A percentile compares a stretch with the other conserved stretches of the same genome.
Evolutionary conservation across 371 early-diverging fungal genomes (phyloP).

Genomic region (Zychaea mexicana): DNA sequence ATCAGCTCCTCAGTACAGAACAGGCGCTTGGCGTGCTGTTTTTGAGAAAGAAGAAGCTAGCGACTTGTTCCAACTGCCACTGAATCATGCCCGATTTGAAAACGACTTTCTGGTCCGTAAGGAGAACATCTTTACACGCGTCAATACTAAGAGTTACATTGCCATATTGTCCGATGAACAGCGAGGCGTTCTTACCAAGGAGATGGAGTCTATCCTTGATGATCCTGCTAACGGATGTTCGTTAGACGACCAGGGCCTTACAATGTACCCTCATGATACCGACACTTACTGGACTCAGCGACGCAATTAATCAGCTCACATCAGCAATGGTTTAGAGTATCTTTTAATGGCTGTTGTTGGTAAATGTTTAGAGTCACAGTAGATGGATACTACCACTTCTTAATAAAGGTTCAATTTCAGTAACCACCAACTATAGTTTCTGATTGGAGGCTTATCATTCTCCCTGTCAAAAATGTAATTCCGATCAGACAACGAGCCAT

Average conservation of each 20-base stretch:
- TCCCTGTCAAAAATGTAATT: neutral
- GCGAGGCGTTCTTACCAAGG: slow-evolving; percentile 17
- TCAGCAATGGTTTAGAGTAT: too few relatives aligned
- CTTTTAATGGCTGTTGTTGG: too few relatives aligned
- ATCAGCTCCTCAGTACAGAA: slow-evolving; percentile 40
- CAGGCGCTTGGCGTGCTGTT: slow-evolving; percentile 35
- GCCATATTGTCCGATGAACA: slow-evolving; percentile 29
- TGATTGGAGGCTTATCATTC: neutral
- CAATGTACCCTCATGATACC: slow-evolving; percentile 37
- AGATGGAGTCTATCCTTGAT: slow-evolving; percentile 27
- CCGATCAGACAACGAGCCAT: too few relatives aligned
- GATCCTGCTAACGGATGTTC: slow-evolving; percentile 22
- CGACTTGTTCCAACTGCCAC: slow-evolving; percentile 22
- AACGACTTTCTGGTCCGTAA: slow-evolving; percentile 19
- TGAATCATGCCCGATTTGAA: slow-evolving; percentile 23
- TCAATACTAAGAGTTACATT: slow-evolving; percentile 48
- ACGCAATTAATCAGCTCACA: neutral
- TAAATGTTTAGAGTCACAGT: neutral
- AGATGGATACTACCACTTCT: too few relatives aligned
- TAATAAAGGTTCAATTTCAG: too few relatives aligned
- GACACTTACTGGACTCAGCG: slow-evolving; percentile 37
- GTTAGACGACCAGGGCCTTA: slow-evolving; percentile 10
- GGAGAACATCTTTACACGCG: slow-evolving; percentile 33
- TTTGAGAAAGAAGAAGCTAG: slow-evolving; percentile 33
- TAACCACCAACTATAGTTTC: too few relatives aligned